Percentiles rank a stretch among this genome's conserved stretches.
Evolutionary conservation across 2,329 filamentous ascomycete species (phyloP).

Genomic region (Cladosporium oxysporum): DNA sequence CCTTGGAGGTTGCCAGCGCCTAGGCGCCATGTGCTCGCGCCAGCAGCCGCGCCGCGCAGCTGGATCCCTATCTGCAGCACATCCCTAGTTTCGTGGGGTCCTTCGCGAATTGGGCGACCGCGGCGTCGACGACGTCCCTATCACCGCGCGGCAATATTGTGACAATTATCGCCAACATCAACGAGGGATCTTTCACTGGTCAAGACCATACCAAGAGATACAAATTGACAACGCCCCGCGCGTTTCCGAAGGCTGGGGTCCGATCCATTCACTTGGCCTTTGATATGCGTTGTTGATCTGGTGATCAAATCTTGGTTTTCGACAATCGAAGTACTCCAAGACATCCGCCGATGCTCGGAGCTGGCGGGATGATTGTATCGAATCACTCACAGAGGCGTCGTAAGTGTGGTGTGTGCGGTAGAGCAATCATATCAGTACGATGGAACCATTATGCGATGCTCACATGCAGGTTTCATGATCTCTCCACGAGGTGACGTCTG

Average conservation of each 20-base stretch:
- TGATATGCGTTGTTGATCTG: conserved; percentile 7
- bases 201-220: conserved; percentile 2
- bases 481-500: not conserved
- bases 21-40: conserved; percentile 9
- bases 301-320: conserved; percentile 7
- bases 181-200: not conserved
- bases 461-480: not conserved
- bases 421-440: not conserved
- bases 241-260: not conserved
- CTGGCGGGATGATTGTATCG: not conserved
- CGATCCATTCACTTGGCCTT: not conserved
- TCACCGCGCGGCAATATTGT: not conserved
- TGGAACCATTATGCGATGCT: not conserved
- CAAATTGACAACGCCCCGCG: not conserved
- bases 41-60: conserved; percentile 3
- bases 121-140: not conserved
- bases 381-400: not conserved
- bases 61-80: conserved; percentile 10
- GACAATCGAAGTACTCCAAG: not conserved
- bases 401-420: not conserved
- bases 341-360: not conserved
- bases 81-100: conserved; percentile 9
- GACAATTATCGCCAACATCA: not conserved
- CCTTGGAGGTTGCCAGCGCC: not conserved
- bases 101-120: not conserved